Evolutionary conservation across 208 protist species (phyloP), one percentile per base, ranked within the genome.

Genomic region (Leishmania tarentolae): DNA sequence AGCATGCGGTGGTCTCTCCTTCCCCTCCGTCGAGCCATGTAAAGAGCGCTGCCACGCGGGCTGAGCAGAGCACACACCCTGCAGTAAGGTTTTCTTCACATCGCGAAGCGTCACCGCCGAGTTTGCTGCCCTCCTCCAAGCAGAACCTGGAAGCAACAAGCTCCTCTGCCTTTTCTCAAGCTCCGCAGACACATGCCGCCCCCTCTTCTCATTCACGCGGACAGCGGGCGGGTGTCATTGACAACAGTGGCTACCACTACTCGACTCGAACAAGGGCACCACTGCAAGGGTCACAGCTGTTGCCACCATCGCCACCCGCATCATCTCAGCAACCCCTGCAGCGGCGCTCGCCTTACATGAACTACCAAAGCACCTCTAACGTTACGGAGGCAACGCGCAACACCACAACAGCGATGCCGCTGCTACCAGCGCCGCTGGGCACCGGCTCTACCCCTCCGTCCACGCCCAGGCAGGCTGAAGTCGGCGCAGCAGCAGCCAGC

Each of bases 231-330:
- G 77, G 46, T 44, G 77, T 80, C 50, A 70, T 80, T 2, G 19
- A 77, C 61, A 74, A 59, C 81, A 85, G 81, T 59, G 81, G 71
- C 61, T 85, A 74, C 61, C 73, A 66, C 81, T 80, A 71, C 75
- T 73, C 75, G 0, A 70, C 75, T 24, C 74, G 80, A 5, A 50
- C 35, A 31, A 69, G 37, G 21, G 52, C 37, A 15, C 37, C 40
- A n/a, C n/a, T n/a, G n/a, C n/a, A n/a, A n/a, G n/a, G n/a, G n/a
- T n/a, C n/a, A 63, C 37, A 65, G 56, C n/a, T 35, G 24, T 35
- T 21, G 21, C 37, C 28, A 47, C 19, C n/a, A 66, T 78, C 75
- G 75, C 56, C 71, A 11, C 44, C 71, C 7, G 21, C 71, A 17
- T 11, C 75, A 3, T 9, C 75, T 66, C 75, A 1, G 44, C n/a